Conservation (phyloP, 495 filamentous ascomycete genomes). For the Delitschia confertaspora region DNA sequence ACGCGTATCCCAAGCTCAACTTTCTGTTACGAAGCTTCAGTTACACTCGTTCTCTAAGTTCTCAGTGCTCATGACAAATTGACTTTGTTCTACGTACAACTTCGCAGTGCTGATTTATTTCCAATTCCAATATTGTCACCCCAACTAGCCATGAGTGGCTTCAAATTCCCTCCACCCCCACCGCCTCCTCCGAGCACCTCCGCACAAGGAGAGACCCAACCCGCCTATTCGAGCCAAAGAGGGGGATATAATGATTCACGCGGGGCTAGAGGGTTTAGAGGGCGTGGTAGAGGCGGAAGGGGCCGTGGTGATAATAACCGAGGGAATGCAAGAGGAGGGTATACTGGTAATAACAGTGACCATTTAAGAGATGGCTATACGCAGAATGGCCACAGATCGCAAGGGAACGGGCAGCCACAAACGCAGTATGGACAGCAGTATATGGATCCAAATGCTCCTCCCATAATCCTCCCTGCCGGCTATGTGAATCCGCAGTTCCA, state of each 20-base stretch:
- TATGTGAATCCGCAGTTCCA: conserved; percentile 16
- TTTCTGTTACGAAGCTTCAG: no score
- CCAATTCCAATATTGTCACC: no score
- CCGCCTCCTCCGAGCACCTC: conserved; percentile 34
- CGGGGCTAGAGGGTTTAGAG: conserved; percentile 17
- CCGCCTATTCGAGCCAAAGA: conserved; percentile 16
- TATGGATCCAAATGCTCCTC: no score
- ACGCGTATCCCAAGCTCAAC: no score
- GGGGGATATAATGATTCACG: conserved; percentile 10
- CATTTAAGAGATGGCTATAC: no score
- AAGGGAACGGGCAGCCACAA: background rate
- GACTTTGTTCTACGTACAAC: no score
- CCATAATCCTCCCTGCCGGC: no score
- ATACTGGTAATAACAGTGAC: no score
- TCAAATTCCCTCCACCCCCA: conserved; percentile 37
- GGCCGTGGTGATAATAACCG: conserved; percentile 16
- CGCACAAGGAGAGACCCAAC: conserved; percentile 13
- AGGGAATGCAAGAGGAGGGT: conserved; percentile 9
- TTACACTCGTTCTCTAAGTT: no score
- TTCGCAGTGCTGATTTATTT: no score
- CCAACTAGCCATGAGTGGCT: conserved; percentile 15
- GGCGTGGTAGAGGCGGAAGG: conserved; percentile 9
- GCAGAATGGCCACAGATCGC: background rate
- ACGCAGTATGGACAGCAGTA: no score
- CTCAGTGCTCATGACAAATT: no score